A percentile compares a stretch with the other conserved stretches of the same genome.
Conservation (phyloP, 1,284 basidiomycete genomes). For the Heterobasidion parviporum region DNA sequence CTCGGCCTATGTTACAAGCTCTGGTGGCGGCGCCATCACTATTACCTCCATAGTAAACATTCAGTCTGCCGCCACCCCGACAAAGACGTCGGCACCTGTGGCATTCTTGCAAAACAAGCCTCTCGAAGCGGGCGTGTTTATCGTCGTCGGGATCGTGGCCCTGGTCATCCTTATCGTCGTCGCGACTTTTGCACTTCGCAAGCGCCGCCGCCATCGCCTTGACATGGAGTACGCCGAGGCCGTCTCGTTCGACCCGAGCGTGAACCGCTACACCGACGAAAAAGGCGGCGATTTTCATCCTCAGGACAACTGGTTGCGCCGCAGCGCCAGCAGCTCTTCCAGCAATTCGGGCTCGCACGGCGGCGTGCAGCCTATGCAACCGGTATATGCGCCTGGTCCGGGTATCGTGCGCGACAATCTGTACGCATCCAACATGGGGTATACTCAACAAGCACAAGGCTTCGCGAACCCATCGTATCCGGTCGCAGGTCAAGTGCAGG, state of each 20-base stretch:
- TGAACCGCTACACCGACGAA: slow-evolving; percentile 15
- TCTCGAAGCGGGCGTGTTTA: slow-evolving; percentile 49
- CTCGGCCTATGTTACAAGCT: neutral
- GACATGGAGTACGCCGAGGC: slow-evolving; percentile 29
- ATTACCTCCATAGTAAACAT: slow-evolving; percentile 5
- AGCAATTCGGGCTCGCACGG: neutral
- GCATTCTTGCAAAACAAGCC: slow-evolving; percentile 57
- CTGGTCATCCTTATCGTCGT: slow-evolving; percentile 38
- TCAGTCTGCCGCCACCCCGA: slow-evolving; percentile 11
- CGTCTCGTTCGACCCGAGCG: slow-evolving; percentile 44
- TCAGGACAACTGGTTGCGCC: neutral
- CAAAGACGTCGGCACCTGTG: slow-evolving; percentile 10
- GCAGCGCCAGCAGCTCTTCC: neutral
- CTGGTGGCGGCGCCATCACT: slow-evolving; percentile 16
- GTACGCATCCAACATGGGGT: neutral
- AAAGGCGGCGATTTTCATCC: slow-evolving; percentile 11
- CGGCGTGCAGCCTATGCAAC: neutral
- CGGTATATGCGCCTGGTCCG: neutral
- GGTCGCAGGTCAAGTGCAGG: neutral
- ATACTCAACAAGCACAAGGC: neutral
- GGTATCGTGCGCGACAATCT: neutral
- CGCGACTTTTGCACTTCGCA: slow-evolving; percentile 41
- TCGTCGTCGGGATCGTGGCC: slow-evolving; percentile 39
- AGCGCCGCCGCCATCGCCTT: slow-evolving; percentile 36
- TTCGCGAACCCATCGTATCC: neutral